Base-by-base conservation (phyloP, 371 early-diverging fungal genomes). In the Mortierella sp. region DNA sequence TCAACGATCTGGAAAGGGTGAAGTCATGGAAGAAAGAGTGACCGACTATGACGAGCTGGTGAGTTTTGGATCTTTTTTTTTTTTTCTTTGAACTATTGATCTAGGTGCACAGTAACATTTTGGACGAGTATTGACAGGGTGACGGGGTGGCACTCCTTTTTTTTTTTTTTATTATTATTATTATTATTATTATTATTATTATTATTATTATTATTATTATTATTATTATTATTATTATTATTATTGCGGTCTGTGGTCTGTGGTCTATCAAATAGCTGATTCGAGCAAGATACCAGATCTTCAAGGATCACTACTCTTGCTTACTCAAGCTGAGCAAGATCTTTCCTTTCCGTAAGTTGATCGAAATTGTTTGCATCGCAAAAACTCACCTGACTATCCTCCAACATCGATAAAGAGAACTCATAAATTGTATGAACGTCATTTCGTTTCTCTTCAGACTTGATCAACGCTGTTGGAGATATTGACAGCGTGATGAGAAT, bases 301-400 rank as follows among this genome's bases (percentile, higher is more conserved):
- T 90, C 71, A 90, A 87, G 61, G 88, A 86, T 21, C 90, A 90
- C 59, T 90, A 88, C 72, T 88, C 90, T 0, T 87, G 90, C 15
- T 70, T 90, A 5, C 64, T 89, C 28, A 88, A 86, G 60, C 70
- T 90, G 16, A 87, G 87, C 55, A 89, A 90, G 64, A 86, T 90
- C 66, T 90, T 90, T 62, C 91, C 91, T 16, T 90, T 90, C 70
- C 91, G 90, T 88, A 87, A 82, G 88, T 80, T n/a, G n/a, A n/a
- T n/a, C n/a, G n/a, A n/a, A n/a, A 21, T 50, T 48, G 30, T 58
- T 45, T 19, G 14, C 30, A 44, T 53, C 37, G 37, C 21, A 53
- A 53, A 53, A n/a, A n/a, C n/a, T n/a, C n/a, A n/a, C n/a, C 12
- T 21, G 53, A 26, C 19, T 53, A 23, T 23, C 16, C 45, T 7